Percentiles rank a stretch among this genome's conserved stretches.
Conservation (phyloP, 2,329 filamentous ascomycete species). For the Seiridium cupressi region DNA sequence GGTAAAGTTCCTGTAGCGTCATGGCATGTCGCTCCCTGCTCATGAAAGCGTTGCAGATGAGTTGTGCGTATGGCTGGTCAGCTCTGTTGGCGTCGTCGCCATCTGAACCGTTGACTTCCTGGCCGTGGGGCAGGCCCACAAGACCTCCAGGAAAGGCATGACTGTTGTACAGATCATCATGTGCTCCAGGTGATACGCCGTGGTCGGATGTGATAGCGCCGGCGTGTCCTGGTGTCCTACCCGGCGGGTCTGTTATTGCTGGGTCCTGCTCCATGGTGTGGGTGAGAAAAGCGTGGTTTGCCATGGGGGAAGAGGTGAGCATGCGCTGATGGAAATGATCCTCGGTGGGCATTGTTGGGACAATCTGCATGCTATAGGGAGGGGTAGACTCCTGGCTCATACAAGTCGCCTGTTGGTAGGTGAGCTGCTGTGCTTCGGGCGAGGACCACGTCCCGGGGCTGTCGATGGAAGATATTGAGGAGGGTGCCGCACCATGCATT, state of each 20-base stretch:
- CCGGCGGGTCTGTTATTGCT: slow-evolving; percentile 10
- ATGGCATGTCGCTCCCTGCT: slow-evolving; percentile 65
- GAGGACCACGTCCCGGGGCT: slow-evolving; percentile 31
- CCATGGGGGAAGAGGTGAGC: slow-evolving; percentile 3
- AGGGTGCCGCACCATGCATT: slow-evolving; percentile 7
- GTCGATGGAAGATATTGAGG: slow-evolving; percentile 10
- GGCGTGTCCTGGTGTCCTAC: slow-evolving; percentile 5
- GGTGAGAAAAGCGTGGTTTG: background rate
- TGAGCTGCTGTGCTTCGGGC: slow-evolving; percentile 14
- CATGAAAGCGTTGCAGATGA: slow-evolving; percentile 76
- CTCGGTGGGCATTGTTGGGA: slow-evolving; percentile 10
- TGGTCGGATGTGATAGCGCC: slow-evolving; percentile 6
- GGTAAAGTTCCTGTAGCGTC: slow-evolving; percentile 82
- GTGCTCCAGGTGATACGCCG: slow-evolving; percentile 9
- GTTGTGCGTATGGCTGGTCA: slow-evolving; percentile 74
- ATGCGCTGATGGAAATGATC: slow-evolving; percentile 13
- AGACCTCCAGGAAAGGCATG: slow-evolving; percentile 9
- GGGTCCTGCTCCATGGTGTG: slow-evolving; percentile 9
- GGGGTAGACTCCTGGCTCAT: slow-evolving; percentile 10
- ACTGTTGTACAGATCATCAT: background rate
- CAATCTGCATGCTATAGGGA: slow-evolving; percentile 7
- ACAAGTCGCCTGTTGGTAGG: slow-evolving; percentile 13
- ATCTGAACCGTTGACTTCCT: slow-evolving; percentile 18
- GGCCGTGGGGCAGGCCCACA: background rate
- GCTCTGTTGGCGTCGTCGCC: slow-evolving; percentile 24